Evolutionary conservation across 345 rosid genomes (phyloP), one percentile per base, ranked within the genome.

Genomic region (Raphanus raphanistrum): DNA sequence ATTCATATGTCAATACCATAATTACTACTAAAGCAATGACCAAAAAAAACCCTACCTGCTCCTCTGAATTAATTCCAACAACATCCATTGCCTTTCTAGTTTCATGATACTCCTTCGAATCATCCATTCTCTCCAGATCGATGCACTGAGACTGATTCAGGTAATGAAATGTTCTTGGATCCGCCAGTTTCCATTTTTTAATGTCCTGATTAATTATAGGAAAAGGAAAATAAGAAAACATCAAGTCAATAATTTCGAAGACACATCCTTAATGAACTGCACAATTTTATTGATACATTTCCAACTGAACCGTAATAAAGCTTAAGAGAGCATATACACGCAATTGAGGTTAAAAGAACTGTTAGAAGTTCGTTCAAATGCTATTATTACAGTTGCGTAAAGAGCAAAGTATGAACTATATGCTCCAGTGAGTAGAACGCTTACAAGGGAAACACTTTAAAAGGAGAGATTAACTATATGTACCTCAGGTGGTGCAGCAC

Each of bases 401-500:
- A 54, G 59, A 58, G 43, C 31, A 59, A 29, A 31, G 28, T 41
- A 29, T 65, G 72, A 21, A 21, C 21, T 21, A 21, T 21, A 21
- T 21, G 21, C 13, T 33, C 60, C 52, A 55, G 26, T 4, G 58
- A 71, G 48, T 64, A 29, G 13, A 55, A 43, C 4, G 5, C 38
- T 43, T 28, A 28, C 5, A 70, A 38, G 69, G 70, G 17, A 43
- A 66, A 25, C 45, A 45, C 27, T 16, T 36, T 15, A 50, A 35
- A 38, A 74, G 17, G 66, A 36, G 43, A 25, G 15, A 54, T 6
- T 26, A 21, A 38, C 55, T 33, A 69, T 43, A 71, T 8, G 81
- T 83, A 94, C 98, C 97, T 92, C 97, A 27, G 82, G 84, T 52
- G 99, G 99, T 48, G 98, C 99, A 74, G 99, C 88, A 84, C 99